Percentiles rank a stretch among this genome's conserved stretches.
Evolutionary conservation across 2,329 filamentous ascomycete species (phyloP).

Genomic region (Fusarium buharicum): DNA sequence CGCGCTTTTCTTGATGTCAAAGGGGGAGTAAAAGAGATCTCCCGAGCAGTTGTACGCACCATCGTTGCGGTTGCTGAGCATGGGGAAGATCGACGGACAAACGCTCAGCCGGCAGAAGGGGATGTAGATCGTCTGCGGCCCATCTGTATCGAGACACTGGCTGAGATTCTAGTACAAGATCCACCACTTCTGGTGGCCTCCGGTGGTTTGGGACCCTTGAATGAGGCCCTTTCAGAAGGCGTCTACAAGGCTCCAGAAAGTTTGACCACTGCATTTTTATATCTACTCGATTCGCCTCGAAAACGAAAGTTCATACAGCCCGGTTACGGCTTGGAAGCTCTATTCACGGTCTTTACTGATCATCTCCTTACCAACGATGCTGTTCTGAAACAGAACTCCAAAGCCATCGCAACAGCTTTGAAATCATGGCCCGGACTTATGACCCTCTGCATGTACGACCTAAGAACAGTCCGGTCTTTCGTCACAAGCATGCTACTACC

Average conservation of each 20-base stretch:
- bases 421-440: slow-evolving; percentile 95
- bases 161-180: slow-evolving; percentile 89
- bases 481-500: slow-evolving; percentile 71
- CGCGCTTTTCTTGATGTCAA: slow-evolving; percentile 96
- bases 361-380: slow-evolving; percentile 69
- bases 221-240: slow-evolving; percentile 91
- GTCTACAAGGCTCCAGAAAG: slow-evolving; percentile 93
- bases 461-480: slow-evolving; percentile 84
- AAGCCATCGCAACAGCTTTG: slow-evolving; percentile 89
- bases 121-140: slow-evolving; percentile 85
- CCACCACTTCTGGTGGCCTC: slow-evolving; percentile 83
- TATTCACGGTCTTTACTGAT: slow-evolving; percentile 94
- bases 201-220: slow-evolving; percentile 85
- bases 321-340: slow-evolving; percentile 87
- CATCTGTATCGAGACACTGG: slow-evolving; percentile 92
- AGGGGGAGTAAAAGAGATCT: slow-evolving; percentile 87
- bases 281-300: slow-evolving; percentile 85
- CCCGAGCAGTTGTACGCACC: slow-evolving; percentile 85
- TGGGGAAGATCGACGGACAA: slow-evolving; percentile 84
- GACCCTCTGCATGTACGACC: slow-evolving; percentile 87
- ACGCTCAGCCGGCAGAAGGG: slow-evolving; percentile 74
- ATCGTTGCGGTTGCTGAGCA: slow-evolving; percentile 92
- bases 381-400: slow-evolving; percentile 84
- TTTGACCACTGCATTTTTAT: slow-evolving; percentile 85
- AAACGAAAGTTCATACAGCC: slow-evolving; percentile 84